These are phyloP conservation scores for Moniliella sp. DNA, from an alignment of 1,284 basidiomycete genomes.

Conservation along the genomic window DNA sequence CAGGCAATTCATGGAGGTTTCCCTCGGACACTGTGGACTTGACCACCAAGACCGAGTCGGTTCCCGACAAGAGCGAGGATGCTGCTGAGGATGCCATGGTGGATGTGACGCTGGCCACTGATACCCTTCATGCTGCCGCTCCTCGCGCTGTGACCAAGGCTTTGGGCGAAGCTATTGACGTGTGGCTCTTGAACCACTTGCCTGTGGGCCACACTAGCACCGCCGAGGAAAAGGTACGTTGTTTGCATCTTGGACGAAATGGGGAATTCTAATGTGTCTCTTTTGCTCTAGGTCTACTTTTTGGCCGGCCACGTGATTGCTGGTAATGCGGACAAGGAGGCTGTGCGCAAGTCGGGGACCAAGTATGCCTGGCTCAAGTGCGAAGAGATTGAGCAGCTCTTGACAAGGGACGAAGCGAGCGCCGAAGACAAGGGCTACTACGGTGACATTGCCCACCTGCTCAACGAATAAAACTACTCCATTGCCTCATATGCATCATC, in stretches of 20 bases:
- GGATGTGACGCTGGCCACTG: conserved; percentile 2
- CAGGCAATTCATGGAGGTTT: conserved; percentile 19
- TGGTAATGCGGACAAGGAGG: neutral
- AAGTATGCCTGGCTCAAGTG: neutral
- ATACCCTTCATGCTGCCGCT: conserved; percentile 12
- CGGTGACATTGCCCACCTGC: neutral
- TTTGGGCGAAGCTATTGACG: conserved; percentile 21
- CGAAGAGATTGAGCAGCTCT: neutral
- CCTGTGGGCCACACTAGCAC: conserved; percentile 15
- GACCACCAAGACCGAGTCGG: no score
- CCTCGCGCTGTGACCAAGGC: conserved; percentile 8
- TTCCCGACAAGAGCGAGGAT: conserved; percentile 1
- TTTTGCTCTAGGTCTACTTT: neutral
- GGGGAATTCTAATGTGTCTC: neutral
- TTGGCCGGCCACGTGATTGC: neutral
- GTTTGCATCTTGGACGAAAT: neutral
- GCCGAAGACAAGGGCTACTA: neutral
- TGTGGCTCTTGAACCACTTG: conserved; percentile 25
- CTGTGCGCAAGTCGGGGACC: no score
- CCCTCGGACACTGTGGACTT: conserved; percentile 3
- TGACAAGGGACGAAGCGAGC: neutral
- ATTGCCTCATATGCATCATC: no score
- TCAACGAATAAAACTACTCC: neutral
- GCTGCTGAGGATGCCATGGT: conserved; percentile 7
- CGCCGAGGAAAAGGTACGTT: neutral